phyloP scores from a whole-genome alignment of 257 asterid species.

The Datura wrightii region DNA sequence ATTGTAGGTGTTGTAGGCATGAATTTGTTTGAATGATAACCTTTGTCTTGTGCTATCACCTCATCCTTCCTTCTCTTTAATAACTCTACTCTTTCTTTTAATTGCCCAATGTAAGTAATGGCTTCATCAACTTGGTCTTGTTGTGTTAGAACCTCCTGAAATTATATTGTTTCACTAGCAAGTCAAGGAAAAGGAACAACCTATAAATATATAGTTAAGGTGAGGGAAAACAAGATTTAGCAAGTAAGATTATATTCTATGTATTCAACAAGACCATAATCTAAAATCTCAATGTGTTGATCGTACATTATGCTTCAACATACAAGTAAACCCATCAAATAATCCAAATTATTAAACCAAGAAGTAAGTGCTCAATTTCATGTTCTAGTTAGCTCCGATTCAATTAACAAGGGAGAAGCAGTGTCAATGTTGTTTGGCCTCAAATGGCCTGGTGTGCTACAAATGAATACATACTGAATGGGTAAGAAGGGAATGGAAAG shows the following conservation, averaged over 20 bases:
- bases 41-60: neutral
- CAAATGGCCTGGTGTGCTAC: too few relatives aligned
- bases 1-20: neutral
- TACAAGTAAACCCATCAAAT: too few relatives aligned
- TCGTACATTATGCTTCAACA: too few relatives aligned
- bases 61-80: conserved; percentile 40
- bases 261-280: too few relatives aligned
- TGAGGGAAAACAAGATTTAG: neutral
- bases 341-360: too few relatives aligned
- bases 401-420: too few relatives aligned
- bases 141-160: conserved; percentile 45
- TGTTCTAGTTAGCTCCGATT: too few relatives aligned
- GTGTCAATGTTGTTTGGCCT: too few relatives aligned
- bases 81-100: conserved; percentile 40
- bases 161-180: neutral
- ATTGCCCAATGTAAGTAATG: conserved; percentile 37
- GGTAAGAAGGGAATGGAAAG: too few relatives aligned
- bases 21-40: neutral
- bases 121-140: conserved; percentile 47
- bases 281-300: too few relatives aligned
- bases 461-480: too few relatives aligned
- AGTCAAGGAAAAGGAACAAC: neutral
- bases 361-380: too few relatives aligned
- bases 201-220: neutral
- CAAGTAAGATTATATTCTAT: neutral